phyloP scores from a whole-genome alignment of 73 alveolate genomes.

The Uronychia setigera region DNA sequence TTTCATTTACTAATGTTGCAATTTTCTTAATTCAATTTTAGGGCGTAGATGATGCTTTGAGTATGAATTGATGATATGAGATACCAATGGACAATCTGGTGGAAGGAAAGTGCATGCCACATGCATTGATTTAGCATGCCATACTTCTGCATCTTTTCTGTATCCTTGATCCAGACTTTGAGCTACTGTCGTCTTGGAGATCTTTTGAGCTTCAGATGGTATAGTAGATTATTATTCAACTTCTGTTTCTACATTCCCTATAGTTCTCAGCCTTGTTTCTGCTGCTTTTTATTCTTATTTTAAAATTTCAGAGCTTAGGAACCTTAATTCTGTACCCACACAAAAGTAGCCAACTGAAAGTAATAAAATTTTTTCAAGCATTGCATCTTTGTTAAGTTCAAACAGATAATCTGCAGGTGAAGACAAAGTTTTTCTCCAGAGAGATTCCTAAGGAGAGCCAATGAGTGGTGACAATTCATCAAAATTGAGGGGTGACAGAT shows the following conservation, averaged over 20 bases:
- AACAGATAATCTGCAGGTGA: conserved; percentile 7
- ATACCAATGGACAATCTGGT: conserved; percentile 57
- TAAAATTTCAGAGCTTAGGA: not conserved
- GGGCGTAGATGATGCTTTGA: conserved; percentile 41
- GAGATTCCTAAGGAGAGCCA: not conserved
- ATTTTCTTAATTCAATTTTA: not conserved
- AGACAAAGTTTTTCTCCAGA: not conserved
- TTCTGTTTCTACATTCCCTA: not conserved
- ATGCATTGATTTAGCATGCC: conserved; percentile 63
- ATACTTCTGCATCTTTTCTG: conserved; percentile 50
- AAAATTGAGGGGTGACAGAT: conserved; percentile 51
- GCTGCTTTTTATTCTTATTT: not conserved
- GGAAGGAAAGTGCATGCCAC: conserved; percentile 49
- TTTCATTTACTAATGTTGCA: not conserved
- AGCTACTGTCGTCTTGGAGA: too few species aligned
- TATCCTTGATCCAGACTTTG: not conserved
- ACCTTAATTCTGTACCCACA: conserved; percentile 63
- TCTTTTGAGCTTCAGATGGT: too few species aligned
- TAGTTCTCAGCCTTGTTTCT: conserved; percentile 16
- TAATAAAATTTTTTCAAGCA: conserved; percentile 55
- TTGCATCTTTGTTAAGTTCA: conserved; percentile 22
- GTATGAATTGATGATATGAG: conserved; percentile 51
- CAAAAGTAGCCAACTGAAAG: conserved; percentile 66
- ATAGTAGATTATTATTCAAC: too few species aligned
- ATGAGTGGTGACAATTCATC: conserved; percentile 39